Evolutionary conservation across 441 rosid genomes (phyloP).

Genomic region (Mallotus repandus): DNA sequence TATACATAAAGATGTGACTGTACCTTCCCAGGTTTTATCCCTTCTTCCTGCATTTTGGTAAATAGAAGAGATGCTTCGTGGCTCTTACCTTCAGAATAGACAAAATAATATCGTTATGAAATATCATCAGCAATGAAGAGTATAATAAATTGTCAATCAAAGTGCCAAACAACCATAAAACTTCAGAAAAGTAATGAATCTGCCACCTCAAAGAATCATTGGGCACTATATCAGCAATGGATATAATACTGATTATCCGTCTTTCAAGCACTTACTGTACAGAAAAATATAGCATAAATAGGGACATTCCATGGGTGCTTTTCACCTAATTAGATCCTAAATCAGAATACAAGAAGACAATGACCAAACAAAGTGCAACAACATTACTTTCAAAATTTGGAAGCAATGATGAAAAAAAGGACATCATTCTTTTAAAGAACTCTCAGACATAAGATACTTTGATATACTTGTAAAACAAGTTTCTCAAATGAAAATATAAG

Average conservation of each 20-base stretch:
- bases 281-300: background rate
- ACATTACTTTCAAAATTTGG: background rate
- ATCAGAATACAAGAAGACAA: background rate
- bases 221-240: background rate
- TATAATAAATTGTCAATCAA: background rate
- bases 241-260: background rate
- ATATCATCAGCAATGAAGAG: slow-evolving; percentile 13
- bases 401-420: background rate
- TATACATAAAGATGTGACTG: slow-evolving; percentile 13
- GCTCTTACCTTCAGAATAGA: slow-evolving; percentile 51
- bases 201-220: slow-evolving; percentile 1
- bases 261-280: background rate
- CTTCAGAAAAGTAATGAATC: slow-evolving; percentile 1
- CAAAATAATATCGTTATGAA: slow-evolving; percentile 9
- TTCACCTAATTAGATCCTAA: background rate
- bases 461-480: no score
- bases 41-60: slow-evolving; percentile 65
- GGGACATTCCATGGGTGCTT: background rate
- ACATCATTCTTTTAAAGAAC: background rate
- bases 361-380: background rate
- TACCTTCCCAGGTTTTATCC: slow-evolving; percentile 79
- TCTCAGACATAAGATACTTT: background rate
- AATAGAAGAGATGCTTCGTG: slow-evolving; percentile 60
- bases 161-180: background rate
- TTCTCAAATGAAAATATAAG: background rate